Evolutionary conservation across 2,329 filamentous ascomycete genomes (phyloP).

Genomic region (Hymenoscyphus scutula): DNA sequence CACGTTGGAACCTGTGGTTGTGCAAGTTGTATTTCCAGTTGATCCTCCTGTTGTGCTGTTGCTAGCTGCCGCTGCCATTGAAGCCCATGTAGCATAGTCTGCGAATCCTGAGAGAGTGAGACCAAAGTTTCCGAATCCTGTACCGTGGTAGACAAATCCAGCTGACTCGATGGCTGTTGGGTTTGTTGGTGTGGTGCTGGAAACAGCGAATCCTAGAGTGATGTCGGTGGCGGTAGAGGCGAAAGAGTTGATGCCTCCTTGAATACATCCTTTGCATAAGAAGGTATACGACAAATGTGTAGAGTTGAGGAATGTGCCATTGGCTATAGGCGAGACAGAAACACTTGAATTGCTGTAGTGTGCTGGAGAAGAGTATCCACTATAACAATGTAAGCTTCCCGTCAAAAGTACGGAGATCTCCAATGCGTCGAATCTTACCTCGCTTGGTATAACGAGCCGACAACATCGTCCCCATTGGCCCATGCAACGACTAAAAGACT

Average conservation of each 20-base stretch:
- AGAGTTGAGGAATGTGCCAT: conserved; percentile 51
- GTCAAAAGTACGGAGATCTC: too few relatives aligned
- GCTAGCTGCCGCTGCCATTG: conserved; percentile 16
- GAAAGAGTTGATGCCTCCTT: conserved; percentile 36
- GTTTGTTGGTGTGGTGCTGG: conserved; percentile 15
- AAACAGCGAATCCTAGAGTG: conserved; percentile 19
- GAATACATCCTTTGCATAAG: conserved; percentile 47
- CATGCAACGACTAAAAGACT: conserved; percentile 50
- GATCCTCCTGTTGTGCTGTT: conserved; percentile 6
- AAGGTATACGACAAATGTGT: conserved; percentile 55
- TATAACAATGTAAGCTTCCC: conserved; percentile 19
- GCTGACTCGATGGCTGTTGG: conserved; percentile 15
- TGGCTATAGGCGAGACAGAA: conserved; percentile 43
- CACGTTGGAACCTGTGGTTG: conserved; percentile 13
- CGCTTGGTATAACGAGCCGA: conserved; percentile 40
- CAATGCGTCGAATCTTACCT: conserved; percentile 35
- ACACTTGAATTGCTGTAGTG: conserved; percentile 43
- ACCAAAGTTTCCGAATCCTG: conserved; percentile 16
- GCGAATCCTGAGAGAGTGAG: conserved; percentile 13
- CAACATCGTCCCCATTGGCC: conserved; percentile 44
- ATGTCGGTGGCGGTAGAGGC: conserved; percentile 17
- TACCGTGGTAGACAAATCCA: conserved; percentile 15
- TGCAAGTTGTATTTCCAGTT: conserved; percentile 17
- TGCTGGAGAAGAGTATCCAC: conserved; percentile 46
- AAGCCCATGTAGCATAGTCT: conserved; percentile 21